Evolutionary conservation across 306 rosid species (phyloP).

Genomic region (Sesbania bispinosa): DNA sequence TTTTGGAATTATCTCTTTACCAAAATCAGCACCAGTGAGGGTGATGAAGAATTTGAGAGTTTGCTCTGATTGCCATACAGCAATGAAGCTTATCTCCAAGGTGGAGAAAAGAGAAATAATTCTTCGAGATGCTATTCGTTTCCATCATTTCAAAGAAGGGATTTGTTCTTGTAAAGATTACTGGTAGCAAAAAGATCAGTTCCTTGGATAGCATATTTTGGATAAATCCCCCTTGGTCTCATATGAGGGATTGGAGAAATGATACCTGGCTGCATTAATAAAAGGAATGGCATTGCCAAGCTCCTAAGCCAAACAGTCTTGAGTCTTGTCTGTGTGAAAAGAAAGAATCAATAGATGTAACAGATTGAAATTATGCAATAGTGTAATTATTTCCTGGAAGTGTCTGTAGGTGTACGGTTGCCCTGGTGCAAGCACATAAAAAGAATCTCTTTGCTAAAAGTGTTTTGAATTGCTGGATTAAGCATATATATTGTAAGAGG

Average conservation of each 20-base stretch:
- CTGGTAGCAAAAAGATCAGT: constrained; percentile 43
- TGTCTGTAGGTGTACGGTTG: background rate
- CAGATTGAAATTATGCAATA: background rate
- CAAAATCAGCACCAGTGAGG: constrained; percentile 54
- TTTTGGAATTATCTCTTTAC: constrained; percentile 47
- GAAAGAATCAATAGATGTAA: background rate
- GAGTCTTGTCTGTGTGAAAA: background rate
- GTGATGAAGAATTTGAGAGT: constrained; percentile 72
- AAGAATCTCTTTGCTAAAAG: background rate
- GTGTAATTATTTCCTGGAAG: background rate
- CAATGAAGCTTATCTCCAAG: constrained; percentile 53
- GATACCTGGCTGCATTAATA: background rate
- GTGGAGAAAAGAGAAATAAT: constrained; percentile 52
- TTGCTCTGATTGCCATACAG: constrained; percentile 50
- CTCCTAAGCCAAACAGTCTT: background rate
- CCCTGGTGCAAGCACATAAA: background rate
- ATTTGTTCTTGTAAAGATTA: constrained; percentile 58
- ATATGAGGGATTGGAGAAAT: background rate
- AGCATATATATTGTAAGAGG: background rate
- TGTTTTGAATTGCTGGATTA: constrained; percentile 2
- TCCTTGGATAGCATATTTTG: background rate
- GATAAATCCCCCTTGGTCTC: background rate
- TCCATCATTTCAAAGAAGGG: constrained; percentile 62
- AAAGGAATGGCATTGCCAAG: constrained; percentile 1
- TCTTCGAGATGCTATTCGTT: constrained; percentile 54